Evolutionary conservation across 768 basidiomycete genomes (phyloP).

Genomic region (Coprinopsis sp.): DNA sequence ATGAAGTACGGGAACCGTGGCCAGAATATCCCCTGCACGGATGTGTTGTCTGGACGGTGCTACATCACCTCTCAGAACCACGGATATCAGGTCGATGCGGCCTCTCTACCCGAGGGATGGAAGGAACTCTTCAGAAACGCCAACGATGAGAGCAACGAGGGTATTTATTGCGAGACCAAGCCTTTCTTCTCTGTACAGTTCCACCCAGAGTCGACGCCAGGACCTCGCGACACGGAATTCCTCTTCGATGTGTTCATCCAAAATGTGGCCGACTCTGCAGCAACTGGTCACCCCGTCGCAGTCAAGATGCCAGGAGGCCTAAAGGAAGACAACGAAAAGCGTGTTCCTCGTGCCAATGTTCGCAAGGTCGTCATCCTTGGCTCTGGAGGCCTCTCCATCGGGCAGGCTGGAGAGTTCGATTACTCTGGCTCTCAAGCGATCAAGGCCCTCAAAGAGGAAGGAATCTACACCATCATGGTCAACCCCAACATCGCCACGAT

Average conservation of each 20-base stretch:
- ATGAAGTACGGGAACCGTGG: constrained; percentile 99
- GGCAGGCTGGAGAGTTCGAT: constrained; percentile 99
- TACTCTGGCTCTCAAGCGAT: constrained; percentile 99
- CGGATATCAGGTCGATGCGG: constrained; percentile 89
- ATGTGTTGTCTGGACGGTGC: constrained; percentile 88
- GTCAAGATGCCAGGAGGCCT: constrained; percentile 75
- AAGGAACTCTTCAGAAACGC: constrained; percentile 94
- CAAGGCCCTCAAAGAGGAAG: constrained; percentile 98
- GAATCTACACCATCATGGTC: constrained; percentile 97
- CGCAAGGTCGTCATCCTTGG: constrained; percentile 95
- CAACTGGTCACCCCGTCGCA: constrained; percentile 44
- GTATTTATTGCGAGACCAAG: constrained; percentile 87
- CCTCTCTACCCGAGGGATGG: constrained; percentile 79
- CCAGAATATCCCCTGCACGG: constrained; percentile 97
- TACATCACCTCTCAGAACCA: constrained; percentile 99
- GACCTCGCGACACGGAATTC: constrained; percentile 97
- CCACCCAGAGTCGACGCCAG: constrained; percentile 95
- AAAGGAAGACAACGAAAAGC: constrained; percentile 77
- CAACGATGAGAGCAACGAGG: constrained; percentile 96
- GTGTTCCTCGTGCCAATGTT: constrained; percentile 68
- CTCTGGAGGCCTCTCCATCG: constrained; percentile 95
- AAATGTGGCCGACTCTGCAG: constrained; percentile 71
- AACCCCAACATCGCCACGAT: constrained; percentile 99
- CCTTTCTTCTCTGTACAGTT: constrained; percentile 99
- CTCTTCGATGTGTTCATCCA: constrained; percentile 96